phyloP scores from a whole-genome alignment of 1,284 basidiomycete species.

The Porodaedalea pini region DNA sequence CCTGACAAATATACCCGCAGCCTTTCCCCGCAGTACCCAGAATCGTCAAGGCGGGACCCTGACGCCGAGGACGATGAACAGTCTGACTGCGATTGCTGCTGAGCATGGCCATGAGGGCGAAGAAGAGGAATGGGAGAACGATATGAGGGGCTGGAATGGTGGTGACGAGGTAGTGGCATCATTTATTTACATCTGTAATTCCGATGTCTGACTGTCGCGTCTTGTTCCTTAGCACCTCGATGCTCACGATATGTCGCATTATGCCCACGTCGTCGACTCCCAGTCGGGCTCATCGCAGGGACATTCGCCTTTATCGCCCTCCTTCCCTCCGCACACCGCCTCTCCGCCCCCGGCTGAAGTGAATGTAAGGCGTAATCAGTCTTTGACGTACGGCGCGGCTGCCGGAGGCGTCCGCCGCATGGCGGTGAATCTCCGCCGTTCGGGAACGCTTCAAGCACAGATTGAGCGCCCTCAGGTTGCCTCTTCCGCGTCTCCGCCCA shows the following conservation, averaged over 20 bases:
- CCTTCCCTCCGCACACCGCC: conserved; percentile 51
- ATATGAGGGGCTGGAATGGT: conserved; percentile 50
- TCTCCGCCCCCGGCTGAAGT: conserved; percentile 68
- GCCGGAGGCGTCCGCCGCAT: conserved; percentile 41
- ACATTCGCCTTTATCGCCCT: conserved; percentile 57
- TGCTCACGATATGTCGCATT: conserved; percentile 37
- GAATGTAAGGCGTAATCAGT: conserved; percentile 72
- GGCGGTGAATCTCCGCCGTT: conserved; percentile 53
- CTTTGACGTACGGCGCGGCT: conserved; percentile 64
- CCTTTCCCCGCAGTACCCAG: conserved; percentile 38
- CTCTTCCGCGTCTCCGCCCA: conserved; percentile 39
- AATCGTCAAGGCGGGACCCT: conserved; percentile 48
- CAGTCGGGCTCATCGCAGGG: conserved; percentile 36
- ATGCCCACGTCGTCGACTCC: conserved; percentile 49
- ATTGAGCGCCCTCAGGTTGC: conserved; percentile 32
- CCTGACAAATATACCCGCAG: conserved; percentile 26
- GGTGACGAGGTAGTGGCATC: conserved; percentile 51
- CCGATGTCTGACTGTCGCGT: conserved; percentile 5
- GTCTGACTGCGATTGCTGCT: conserved; percentile 68
- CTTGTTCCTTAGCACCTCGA: conserved; percentile 24
- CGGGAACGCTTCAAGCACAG: conserved; percentile 67
- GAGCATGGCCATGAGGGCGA: conserved; percentile 70
- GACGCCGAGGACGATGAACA: conserved; percentile 74
- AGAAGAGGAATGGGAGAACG: conserved; percentile 79
- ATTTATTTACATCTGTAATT: conserved; percentile 5